phyloP scores from a whole-genome alignment of 352 stramenopile species.

The Globisporangium echinulatum region DNA sequence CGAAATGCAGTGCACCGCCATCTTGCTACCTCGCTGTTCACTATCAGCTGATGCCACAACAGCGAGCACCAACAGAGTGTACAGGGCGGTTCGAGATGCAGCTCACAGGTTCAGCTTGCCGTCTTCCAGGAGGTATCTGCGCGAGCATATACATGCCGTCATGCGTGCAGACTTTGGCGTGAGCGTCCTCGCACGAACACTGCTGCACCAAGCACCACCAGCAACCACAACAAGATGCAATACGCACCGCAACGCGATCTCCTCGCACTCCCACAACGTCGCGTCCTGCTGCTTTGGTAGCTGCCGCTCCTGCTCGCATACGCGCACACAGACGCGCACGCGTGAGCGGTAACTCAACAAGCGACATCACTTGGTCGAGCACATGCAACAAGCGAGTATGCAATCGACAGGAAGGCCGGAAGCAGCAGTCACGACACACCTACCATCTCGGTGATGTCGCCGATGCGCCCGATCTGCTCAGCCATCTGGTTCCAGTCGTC shows the following conservation, averaged over 20 bases:
- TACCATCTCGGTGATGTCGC: constrained; percentile 86
- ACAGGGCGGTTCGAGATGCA: background rate
- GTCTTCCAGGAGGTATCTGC: constrained; percentile 85
- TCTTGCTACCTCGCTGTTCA: too few relatives aligned
- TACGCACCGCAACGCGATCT: constrained; percentile 66
- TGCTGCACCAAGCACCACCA: too few relatives aligned
- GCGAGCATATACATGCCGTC: background rate
- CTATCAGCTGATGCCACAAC: background rate
- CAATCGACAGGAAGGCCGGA: too few relatives aligned
- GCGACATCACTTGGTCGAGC: background rate
- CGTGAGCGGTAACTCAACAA: background rate
- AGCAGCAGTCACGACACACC: background rate
- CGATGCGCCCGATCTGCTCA: constrained; percentile 82
- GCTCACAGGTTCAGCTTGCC: constrained; percentile 87
- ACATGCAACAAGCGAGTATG: background rate
- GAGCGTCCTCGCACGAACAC: background rate
- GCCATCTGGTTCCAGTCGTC: constrained; percentile 88
- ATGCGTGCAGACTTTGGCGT: background rate
- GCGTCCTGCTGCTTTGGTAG: constrained; percentile 79
- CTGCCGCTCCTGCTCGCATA: constrained; percentile 45
- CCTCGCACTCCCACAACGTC: constrained; percentile 89
- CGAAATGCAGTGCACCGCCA: background rate
- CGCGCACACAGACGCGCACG: too few relatives aligned
- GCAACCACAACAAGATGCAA: too few relatives aligned
- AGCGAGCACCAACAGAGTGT: background rate